Percentiles rank a stretch among this genome's conserved stretches.
These are phyloP conservation scores for Tricholoma furcatifolium DNA, from an alignment of 768 basidiomycete genomes.

Conservation along the genomic window DNA sequence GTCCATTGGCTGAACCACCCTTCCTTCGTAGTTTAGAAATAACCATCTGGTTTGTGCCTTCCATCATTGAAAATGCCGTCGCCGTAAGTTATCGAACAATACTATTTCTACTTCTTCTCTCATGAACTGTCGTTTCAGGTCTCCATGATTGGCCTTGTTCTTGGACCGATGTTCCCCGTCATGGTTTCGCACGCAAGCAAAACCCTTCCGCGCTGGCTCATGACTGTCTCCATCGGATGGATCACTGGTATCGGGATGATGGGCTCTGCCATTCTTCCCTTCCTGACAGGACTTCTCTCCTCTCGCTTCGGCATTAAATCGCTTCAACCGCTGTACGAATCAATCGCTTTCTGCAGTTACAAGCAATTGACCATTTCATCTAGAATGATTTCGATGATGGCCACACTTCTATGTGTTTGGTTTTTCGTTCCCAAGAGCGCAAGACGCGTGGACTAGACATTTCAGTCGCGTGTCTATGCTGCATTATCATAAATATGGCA, in stretches of 20 bases:
- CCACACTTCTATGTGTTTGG: conserved; percentile 22
- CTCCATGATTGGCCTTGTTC: conserved; percentile 45
- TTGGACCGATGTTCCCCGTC: conserved; percentile 58
- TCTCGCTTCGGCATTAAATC: conserved; percentile 13
- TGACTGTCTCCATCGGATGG: conserved; percentile 44
- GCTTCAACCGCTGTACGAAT: conserved; percentile 17
- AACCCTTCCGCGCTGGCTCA: conserved; percentile 32
- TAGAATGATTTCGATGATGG: conserved; percentile 28
- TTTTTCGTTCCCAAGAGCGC: conserved; percentile 20
- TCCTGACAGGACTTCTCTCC: conserved; percentile 15
- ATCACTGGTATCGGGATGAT: conserved; percentile 34
- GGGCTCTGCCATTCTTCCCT: conserved; percentile 21
- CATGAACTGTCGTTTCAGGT: conserved; percentile 20
- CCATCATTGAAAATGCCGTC: conserved; percentile 49
- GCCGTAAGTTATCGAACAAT: conserved; percentile 26
- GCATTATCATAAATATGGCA: too few species aligned
- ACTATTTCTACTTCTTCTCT: background rate
- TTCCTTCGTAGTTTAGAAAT: conserved; percentile 35
- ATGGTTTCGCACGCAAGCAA: conserved; percentile 32
- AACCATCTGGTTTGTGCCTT: conserved; percentile 53
- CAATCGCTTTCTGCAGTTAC: background rate
- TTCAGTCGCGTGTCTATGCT: too few species aligned
- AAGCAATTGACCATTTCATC: conserved; percentile 4
- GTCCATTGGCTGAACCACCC: background rate
- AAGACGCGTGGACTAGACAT: conserved; percentile 14